phyloP scores from a whole-genome alignment of 108 stramenopile genomes.

The Skeletonema marinoi region DNA sequence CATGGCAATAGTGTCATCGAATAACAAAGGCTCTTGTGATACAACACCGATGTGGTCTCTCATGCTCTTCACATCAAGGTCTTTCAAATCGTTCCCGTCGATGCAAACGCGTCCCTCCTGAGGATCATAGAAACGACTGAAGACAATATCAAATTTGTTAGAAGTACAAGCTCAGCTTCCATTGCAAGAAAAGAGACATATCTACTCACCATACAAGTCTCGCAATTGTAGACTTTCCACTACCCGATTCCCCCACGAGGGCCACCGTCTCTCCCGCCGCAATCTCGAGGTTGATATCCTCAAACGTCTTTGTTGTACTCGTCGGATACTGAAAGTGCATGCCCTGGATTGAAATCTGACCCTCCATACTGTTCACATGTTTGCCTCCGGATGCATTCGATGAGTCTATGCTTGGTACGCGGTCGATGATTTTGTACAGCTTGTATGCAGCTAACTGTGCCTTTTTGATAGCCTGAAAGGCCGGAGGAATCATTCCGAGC shows the following conservation, averaged over 20 bases:
- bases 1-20: slow-evolving; percentile 60
- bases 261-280: slow-evolving; percentile 54
- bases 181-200: not conserved
- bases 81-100: slow-evolving; percentile 30
- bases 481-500: slow-evolving; percentile 36
- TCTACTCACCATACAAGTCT: slow-evolving; percentile 2
- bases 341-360: slow-evolving; percentile 27
- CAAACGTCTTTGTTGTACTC: slow-evolving; percentile 26
- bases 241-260: slow-evolving; percentile 59
- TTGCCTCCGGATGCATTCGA: slow-evolving; percentile 11
- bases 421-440: slow-evolving; percentile 70
- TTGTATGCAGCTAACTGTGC: slow-evolving; percentile 61
- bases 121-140: slow-evolving; percentile 80
- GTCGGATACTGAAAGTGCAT: slow-evolving; percentile 41
- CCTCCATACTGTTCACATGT: slow-evolving; percentile 21
- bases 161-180: not conserved
- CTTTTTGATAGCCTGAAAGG: slow-evolving; percentile 50
- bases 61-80: slow-evolving; percentile 36
- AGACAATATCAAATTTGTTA: slow-evolving; percentile 25
- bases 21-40: slow-evolving; percentile 73
- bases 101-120: slow-evolving; percentile 26
- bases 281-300: slow-evolving; percentile 48
- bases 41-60: slow-evolving; percentile 67
- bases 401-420: slow-evolving; percentile 49
- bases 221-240: slow-evolving; percentile 77